These are phyloP conservation scores for Penicillium palitans DNA, from an alignment of 2,329 filamentous ascomycete genomes.

Conservation along the genomic window DNA sequence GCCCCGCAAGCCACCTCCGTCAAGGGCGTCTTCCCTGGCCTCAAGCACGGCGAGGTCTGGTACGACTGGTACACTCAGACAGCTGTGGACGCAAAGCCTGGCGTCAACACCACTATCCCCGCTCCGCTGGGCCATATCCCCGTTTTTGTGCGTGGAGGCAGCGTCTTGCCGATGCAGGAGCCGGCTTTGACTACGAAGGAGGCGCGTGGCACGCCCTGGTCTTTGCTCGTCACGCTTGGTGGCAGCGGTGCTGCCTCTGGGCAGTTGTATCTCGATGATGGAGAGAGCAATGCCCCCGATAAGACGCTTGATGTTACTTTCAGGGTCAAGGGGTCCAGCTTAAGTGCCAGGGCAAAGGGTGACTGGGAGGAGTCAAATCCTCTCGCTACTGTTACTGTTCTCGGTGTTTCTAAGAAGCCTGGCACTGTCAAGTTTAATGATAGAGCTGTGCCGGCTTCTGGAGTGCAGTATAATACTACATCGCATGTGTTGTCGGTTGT, in stretches of 20 bases:
- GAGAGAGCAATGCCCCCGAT: constrained; percentile 62
- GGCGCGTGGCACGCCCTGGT: constrained; percentile 65
- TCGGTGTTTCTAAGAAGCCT: constrained; percentile 54
- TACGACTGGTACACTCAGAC: constrained; percentile 78
- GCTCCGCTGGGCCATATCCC: constrained; percentile 69
- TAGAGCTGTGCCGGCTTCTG: constrained; percentile 39
- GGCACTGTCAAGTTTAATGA: constrained; percentile 56
- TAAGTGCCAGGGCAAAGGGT: constrained; percentile 54
- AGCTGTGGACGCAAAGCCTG: constrained; percentile 52
- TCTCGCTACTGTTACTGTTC: constrained; percentile 62
- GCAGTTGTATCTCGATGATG: constrained; percentile 71
- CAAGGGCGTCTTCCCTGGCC: constrained; percentile 68
- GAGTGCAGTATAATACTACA: constrained; percentile 52
- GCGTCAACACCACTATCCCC: constrained; percentile 60
- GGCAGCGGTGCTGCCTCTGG: constrained; percentile 58
- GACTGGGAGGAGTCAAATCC: constrained; percentile 58
- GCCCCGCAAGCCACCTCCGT: constrained; percentile 61
- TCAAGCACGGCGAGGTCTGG: constrained; percentile 62
- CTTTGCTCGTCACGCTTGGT: constrained; percentile 63
- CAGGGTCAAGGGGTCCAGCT: constrained; percentile 32
- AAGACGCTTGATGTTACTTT: constrained; percentile 56
- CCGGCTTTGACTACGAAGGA: constrained; percentile 66
- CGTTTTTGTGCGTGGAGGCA: constrained; percentile 68
- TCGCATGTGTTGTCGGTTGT: constrained; percentile 53
- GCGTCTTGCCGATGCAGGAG: constrained; percentile 67